Conservation (phyloP, 1,284 basidiomycete species). For the Leucoagaricus sp. region DNA sequence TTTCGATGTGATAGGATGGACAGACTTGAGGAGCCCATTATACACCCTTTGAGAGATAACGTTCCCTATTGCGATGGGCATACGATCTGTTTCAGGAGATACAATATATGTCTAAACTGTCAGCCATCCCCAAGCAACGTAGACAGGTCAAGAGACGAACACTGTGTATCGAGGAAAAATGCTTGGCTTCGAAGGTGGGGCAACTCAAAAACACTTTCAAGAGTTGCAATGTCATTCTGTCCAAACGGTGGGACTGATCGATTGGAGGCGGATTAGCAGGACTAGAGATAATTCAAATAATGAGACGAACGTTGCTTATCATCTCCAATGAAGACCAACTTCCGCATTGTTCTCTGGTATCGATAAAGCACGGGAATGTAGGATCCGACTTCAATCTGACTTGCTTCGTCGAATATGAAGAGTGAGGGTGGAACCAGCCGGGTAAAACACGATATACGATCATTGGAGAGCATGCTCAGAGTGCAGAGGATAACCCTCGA, state of each 20-base stretch:
- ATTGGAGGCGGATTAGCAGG: too few species aligned
- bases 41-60: conserved; percentile 71
- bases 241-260: conserved; percentile 62
- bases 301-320: background rate
- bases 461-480: conserved; percentile 53
- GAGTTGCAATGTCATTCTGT: conserved; percentile 43
- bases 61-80: conserved; percentile 74
- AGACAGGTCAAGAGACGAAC: conserved; percentile 35
- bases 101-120: too few species aligned
- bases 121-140: too few species aligned
- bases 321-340: conserved; percentile 65
- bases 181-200: conserved; percentile 41
- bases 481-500: conserved; percentile 58
- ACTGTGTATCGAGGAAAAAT: conserved; percentile 58
- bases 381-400: conserved; percentile 49
- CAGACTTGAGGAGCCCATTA: conserved; percentile 50
- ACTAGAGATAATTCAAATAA: too few species aligned
- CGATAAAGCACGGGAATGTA: conserved; percentile 49
- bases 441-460: conserved; percentile 31
- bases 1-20: conserved; percentile 43
- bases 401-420: conserved; percentile 50
- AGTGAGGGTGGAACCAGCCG: conserved; percentile 37
- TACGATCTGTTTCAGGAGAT: conserved; percentile 53
- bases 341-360: conserved; percentile 42
- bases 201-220: conserved; percentile 63